Evolutionary conservation across 306 rosid genomes (phyloP).

Genomic region (Quercus agrifolia): DNA sequence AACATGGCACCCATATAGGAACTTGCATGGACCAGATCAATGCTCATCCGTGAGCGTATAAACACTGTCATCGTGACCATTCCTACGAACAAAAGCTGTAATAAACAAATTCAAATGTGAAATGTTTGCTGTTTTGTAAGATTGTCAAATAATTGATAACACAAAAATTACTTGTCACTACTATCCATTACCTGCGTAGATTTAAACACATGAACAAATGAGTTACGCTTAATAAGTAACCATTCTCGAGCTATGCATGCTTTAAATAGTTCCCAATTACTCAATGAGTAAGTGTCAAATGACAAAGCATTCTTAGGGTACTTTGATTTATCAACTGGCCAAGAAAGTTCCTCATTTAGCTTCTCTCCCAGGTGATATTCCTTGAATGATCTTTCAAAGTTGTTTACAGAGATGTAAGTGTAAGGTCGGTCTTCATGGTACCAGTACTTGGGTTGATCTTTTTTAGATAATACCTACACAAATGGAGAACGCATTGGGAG

Average conservation of each 20-base stretch:
- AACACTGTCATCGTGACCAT: conserved; percentile 55
- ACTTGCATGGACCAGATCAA: conserved; percentile 34
- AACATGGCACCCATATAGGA: conserved; percentile 51
- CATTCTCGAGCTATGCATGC: conserved; percentile 24
- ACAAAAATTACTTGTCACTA: background rate
- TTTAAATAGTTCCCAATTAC: conserved; percentile 20
- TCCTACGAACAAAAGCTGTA: conserved; percentile 48
- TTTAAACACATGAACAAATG: conserved; percentile 42
- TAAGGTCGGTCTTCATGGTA: conserved; percentile 29
- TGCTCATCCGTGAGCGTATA: conserved; percentile 41
- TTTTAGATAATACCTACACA: conserved; percentile 48
- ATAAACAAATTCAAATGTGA: background rate
- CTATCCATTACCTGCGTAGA: conserved; percentile 47
- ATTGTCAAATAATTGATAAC: too few relatives aligned
- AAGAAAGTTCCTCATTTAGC: conserved; percentile 34
- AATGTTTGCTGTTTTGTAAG: background rate
- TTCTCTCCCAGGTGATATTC: conserved; percentile 32
- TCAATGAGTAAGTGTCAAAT: conserved; percentile 12
- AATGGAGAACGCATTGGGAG: background rate
- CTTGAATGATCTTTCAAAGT: conserved; percentile 36
- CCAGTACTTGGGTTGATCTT: conserved; percentile 62
- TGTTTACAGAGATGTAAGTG: conserved; percentile 34
- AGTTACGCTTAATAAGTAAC: conserved; percentile 25
- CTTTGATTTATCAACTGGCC: conserved; percentile 13
- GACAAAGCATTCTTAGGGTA: background rate